phyloP scores from a whole-genome alignment of 805 yeast genomes.

The Kazachstania kunashirensis region DNA sequence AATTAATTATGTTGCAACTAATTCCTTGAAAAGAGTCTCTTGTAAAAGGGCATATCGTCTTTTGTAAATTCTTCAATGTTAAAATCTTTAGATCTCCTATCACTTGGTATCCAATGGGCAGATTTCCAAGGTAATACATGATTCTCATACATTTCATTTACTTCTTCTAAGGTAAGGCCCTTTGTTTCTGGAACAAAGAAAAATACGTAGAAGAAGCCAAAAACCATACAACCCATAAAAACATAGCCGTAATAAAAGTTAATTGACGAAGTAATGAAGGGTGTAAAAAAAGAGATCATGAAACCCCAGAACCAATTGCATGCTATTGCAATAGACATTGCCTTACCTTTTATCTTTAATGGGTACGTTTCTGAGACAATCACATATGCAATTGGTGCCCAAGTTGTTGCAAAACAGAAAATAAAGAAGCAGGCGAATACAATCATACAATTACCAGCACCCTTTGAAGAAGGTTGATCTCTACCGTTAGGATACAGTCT shows the following conservation, averaged over 20 bases:
- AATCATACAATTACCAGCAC: conserved; percentile 64
- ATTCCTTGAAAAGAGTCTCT: too few relatives aligned
- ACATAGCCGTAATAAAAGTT: conserved; percentile 63
- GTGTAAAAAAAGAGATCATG: conserved; percentile 59
- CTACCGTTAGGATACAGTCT: conserved; percentile 32
- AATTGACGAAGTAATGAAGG: conserved; percentile 53
- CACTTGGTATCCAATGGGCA: conserved; percentile 40
- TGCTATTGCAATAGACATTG: conserved; percentile 50
- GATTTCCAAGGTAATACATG: conserved; percentile 38
- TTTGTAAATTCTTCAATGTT: conserved; percentile 19
- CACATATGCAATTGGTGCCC: conserved; percentile 65
- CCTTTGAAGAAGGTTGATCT: conserved; percentile 35
- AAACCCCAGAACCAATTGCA: conserved; percentile 62
- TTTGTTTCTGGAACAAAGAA: conserved; percentile 66
- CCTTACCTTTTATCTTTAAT: conserved; percentile 54
- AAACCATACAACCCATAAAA: conserved; percentile 46
- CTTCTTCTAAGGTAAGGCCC: conserved; percentile 73
- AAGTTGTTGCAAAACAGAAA: conserved; percentile 63
- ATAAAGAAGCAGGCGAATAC: conserved; percentile 60
- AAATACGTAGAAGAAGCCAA: conserved; percentile 51
- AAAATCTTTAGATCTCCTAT: conserved; percentile 23
- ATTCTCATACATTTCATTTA: conserved; percentile 48
- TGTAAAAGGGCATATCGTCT: conserved; percentile 20
- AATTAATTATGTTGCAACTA: too few relatives aligned
- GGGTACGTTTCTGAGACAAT: conserved; percentile 65